These are phyloP conservation scores for Lasiosphaeria ovina DNA, from an alignment of 495 filamentous ascomycete species.

Conservation along the genomic window DNA sequence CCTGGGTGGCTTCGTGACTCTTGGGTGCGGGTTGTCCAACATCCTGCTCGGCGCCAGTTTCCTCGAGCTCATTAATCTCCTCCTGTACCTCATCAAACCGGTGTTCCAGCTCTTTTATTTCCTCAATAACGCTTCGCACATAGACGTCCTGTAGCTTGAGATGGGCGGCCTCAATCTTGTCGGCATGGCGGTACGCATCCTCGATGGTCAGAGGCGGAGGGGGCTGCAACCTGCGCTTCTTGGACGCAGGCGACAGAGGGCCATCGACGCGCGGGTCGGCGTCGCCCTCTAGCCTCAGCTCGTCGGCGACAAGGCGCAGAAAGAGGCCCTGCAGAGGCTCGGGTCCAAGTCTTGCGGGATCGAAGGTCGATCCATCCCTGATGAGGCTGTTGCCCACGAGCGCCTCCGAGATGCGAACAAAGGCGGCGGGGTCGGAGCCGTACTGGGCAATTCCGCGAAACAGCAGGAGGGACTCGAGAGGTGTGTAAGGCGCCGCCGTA, in stretches of 20 bases:
- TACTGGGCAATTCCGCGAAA: slow-evolving; percentile 76
- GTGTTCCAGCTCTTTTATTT: slow-evolving; percentile 74
- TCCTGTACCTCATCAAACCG: slow-evolving; percentile 59
- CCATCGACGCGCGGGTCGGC: slow-evolving; percentile 32
- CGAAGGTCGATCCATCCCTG: slow-evolving; percentile 63
- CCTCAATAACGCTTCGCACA: slow-evolving; percentile 59
- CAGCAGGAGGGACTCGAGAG: slow-evolving; percentile 83
- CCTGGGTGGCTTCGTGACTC: slow-evolving; percentile 23
- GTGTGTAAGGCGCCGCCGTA: slow-evolving; percentile 65
- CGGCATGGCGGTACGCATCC: slow-evolving; percentile 61
- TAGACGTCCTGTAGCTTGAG: slow-evolving; percentile 73
- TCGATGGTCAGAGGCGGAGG: slow-evolving; percentile 61
- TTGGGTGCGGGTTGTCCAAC: slow-evolving; percentile 32
- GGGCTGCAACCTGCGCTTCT: slow-evolving; percentile 71
- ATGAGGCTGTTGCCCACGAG: slow-evolving; percentile 70
- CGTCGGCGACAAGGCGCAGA: slow-evolving; percentile 71
- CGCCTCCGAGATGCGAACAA: slow-evolving; percentile 68
- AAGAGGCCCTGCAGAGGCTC: slow-evolving; percentile 78
- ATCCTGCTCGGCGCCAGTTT: slow-evolving; percentile 13
- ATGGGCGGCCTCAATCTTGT: slow-evolving; percentile 66
- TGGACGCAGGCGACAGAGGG: slow-evolving; percentile 51
- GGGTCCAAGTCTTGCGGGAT: slow-evolving; percentile 69
- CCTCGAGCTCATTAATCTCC: slow-evolving; percentile 68
- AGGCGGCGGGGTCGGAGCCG: slow-evolving; percentile 63
- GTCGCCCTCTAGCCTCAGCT: slow-evolving; percentile 46